Base-by-base conservation (phyloP, 805 yeast genomes). In the Ogataea ramenticola region DNA sequence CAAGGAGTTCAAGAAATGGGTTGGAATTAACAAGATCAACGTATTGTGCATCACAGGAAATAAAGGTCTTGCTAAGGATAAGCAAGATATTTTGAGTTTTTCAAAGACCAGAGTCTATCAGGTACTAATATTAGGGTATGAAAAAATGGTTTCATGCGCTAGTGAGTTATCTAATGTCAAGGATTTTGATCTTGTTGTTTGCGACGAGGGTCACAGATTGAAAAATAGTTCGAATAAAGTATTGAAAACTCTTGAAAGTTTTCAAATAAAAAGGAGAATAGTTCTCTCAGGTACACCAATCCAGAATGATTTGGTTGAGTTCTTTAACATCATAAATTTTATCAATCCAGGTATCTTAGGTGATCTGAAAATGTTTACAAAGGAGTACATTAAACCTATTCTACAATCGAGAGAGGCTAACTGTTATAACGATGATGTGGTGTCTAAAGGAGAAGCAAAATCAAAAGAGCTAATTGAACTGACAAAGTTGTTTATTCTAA, bases 191-290 rank as follows among this genome's bases (percentile, higher is more conserved):
- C 51, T 93, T 16, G 65, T 93, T 17, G 76, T 93, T 1, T 93
- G 96, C 61, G 99, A 93, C 61, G 99, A 93, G 58, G 99, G 98
- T 2, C 99, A 93, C 60, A 70, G 96, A 40, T 70, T 93, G 51
- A 93, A 91, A 54, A 86, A 79, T 52, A 70, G 78, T 5, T 67
- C 79, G 10, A 87, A 86, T 46, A 89, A 87, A 60, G 79, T 85
- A 0, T 66, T 88, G 42, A 79, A 78, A 46, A 77, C 80, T 0
- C 65, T 91, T 42, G 76, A 74, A 35, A 54, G 69, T 1, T 61
- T 89, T 16, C 65, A 78, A 36, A 71, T 82, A 4, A 67, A 68
- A 8, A 75, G 70, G 36, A 77, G 82, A 47, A 66, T 91, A 2
- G 55, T 91, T 5, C 65, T 93, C 7, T 79, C 96, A 0, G 99